Evolutionary conservation across 148 eudicot species (phyloP), one percentile per base, ranked within the genome.

Genomic region (Dysphania ambrosioides): DNA sequence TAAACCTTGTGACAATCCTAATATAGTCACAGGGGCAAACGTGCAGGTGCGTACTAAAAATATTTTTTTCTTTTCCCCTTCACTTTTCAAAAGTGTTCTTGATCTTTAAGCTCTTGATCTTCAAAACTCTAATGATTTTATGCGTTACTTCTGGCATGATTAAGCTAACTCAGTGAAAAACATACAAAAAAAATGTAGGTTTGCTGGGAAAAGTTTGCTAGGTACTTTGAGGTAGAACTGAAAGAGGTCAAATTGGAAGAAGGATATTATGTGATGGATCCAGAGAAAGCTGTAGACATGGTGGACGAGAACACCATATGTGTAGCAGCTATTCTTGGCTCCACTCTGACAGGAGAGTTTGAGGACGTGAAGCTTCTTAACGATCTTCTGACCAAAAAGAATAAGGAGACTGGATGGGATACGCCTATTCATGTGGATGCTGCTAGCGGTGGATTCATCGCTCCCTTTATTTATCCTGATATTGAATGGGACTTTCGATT

Each of bases 361-460:
- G 81, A 79, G 68, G 81, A 79, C 68, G 81, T 79, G 35, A 72
- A 79, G 77, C 71, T 38, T 3, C 73, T 79, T 1, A 79, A 66
- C 29, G 73, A 79, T 18, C 81, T 79, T 27, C 53, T 79, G 68
- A 73, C 59, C 2, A 32, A 73, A 34, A 79, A 79, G 81, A 79
- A 79, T 8, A 44, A 73, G 62, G 73, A 79, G 35, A 79, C 77
- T 9, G 81, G 81, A 19, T 79, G 77, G 77, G 77, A 79, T n/a
- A 79, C 73, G 8, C 81, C 81, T 1, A 79, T 79, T 59, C 81
- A 79, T 59, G 81, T 79, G 18, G 81, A 79, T 73, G 81, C 81
- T 57, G 81, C 81, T 26, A 79, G 81, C 36, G 81, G 81, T 36
- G 81, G 81, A 35, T 79, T 79, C 18, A 75, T 79, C 4, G 78